Percentiles rank a stretch among this genome's conserved stretches.
Conservation (phyloP, 140 eudicot species). For the Ambrosia hybrid region DNA sequence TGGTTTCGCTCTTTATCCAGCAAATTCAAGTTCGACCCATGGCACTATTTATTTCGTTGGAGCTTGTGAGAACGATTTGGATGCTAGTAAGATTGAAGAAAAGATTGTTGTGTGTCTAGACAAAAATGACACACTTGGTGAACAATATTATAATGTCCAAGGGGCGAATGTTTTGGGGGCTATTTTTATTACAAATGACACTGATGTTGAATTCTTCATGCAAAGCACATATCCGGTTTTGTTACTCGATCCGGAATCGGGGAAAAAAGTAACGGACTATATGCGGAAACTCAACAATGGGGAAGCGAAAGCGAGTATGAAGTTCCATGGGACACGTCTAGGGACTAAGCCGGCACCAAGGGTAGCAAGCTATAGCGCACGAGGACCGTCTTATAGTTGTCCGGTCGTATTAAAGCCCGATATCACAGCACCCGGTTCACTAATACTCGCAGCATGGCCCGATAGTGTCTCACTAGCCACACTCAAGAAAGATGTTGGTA, state of each 20-base stretch:
- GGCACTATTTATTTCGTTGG: constrained; percentile 30
- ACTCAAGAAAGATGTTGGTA: neutral
- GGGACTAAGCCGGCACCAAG: constrained; percentile 54
- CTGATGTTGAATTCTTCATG: constrained; percentile 38
- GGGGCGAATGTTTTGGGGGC: constrained; percentile 45
- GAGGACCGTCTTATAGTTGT: constrained; percentile 74
- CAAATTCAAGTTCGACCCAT: constrained; percentile 28
- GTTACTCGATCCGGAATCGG: constrained; percentile 44
- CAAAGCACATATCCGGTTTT: constrained; percentile 49
- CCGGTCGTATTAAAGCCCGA: constrained; percentile 72
- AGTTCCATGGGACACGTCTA: constrained; percentile 45
- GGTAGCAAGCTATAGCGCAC: constrained; percentile 69
- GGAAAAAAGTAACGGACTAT: constrained; percentile 44
- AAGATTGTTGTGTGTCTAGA: constrained; percentile 63
- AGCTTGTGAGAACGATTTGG: constrained; percentile 40
- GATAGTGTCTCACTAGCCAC: constrained; percentile 25
- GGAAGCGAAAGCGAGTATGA: constrained; percentile 43
- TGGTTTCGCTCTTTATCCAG: constrained; percentile 62
- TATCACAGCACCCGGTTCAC: constrained; percentile 72
- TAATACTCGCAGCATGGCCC: constrained; percentile 81
- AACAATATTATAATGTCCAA: constrained; percentile 35
- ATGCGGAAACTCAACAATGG: constrained; percentile 13
- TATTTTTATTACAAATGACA: constrained; percentile 57
- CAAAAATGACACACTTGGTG: constrained; percentile 40
- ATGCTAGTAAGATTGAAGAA: constrained; percentile 23